phyloP scores from a whole-genome alignment of 1,284 basidiomycete species.

The Cutaneotrichosporon cavernicola region DNA sequence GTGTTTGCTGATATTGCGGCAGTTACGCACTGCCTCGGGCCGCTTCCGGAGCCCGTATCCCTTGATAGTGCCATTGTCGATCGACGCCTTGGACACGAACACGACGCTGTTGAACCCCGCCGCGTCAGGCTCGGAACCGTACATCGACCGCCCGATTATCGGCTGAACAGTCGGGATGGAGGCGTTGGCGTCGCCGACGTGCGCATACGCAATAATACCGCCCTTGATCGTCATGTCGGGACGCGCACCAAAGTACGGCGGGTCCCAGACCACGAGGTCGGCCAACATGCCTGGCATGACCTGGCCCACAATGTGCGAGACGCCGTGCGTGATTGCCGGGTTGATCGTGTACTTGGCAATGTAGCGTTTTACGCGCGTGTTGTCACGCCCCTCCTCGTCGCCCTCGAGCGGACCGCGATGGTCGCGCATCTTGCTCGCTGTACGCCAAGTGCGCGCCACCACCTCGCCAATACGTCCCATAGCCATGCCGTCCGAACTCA shows the following conservation, averaged over 20 bases:
- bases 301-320: slow-evolving; percentile 82
- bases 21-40: slow-evolving; percentile 72
- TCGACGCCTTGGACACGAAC: slow-evolving; percentile 78
- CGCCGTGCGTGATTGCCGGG: slow-evolving; percentile 95
- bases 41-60: slow-evolving; percentile 74
- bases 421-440: slow-evolving; percentile 90
- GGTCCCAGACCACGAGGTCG: slow-evolving; percentile 92
- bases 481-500: slow-evolving; percentile 91
- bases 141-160: slow-evolving; percentile 81
- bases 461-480: slow-evolving; percentile 99
- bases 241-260: slow-evolving; percentile 84
- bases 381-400: slow-evolving; percentile 69
- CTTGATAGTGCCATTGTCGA: slow-evolving; percentile 62
- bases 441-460: slow-evolving; percentile 88
- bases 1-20: slow-evolving; percentile 73
- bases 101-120: slow-evolving; percentile 76
- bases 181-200: slow-evolving; percentile 91
- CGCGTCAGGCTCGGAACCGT: slow-evolving; percentile 70
- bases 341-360: slow-evolving; percentile 97
- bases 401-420: slow-evolving; percentile 73
- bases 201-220: slow-evolving; percentile 86
- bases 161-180: slow-evolving; percentile 94
- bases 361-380: slow-evolving; percentile 95
- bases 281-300: slow-evolving; percentile 80
- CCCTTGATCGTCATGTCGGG: slow-evolving; percentile 93